A percentile compares a stretch with the other conserved stretches of the same genome.
These are phyloP conservation scores for Novymonas esmeraldas DNA, from an alignment of 208 protist genomes.

Conservation along the genomic window DNA sequence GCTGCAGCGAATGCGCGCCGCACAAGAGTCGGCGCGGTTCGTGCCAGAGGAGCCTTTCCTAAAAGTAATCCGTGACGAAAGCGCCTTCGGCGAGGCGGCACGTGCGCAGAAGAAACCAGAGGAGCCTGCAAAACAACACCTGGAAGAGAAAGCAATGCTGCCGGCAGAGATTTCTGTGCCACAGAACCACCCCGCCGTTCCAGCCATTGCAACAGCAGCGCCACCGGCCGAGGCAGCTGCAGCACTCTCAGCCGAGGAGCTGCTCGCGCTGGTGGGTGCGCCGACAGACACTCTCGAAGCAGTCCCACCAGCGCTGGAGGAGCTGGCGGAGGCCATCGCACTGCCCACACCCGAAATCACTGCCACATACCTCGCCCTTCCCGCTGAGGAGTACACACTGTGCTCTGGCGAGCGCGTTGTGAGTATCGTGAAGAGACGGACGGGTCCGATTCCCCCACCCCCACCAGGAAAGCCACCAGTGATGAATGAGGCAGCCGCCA, in stretches of 20 bases:
- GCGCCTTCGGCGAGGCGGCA: conserved; percentile 42
- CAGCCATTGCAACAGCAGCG: background rate
- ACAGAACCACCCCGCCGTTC: background rate
- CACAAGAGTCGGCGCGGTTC: conserved; percentile 8
- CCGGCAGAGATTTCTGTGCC: background rate
- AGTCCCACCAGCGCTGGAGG: conserved; percentile 3
- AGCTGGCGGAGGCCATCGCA: conserved; percentile 6
- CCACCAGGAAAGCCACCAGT: conserved; percentile 66
- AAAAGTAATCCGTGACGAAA: conserved; percentile 64
- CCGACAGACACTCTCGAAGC: conserved; percentile 13
- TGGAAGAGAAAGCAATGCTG: conserved; percentile 1
- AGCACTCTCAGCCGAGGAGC: conserved; percentile 46
- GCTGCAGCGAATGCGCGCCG: conserved; percentile 9
- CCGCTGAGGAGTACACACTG: conserved; percentile 78
- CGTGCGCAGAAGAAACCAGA: conserved; percentile 12
- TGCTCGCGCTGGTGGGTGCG: conserved; percentile 68
- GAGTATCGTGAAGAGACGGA: conserved; percentile 57
- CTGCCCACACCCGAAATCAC: conserved; percentile 19
- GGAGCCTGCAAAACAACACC: background rate
- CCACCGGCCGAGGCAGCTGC: conserved; percentile 11
- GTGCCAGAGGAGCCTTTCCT: conserved; percentile 46
- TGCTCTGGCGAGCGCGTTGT: conserved; percentile 66
- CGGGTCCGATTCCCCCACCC: conserved; percentile 61
- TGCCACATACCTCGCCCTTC: conserved; percentile 50
- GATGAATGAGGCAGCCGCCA: conserved; percentile 26